phyloP scores from a whole-genome alignment of 129 eudicot genomes.

The Helichrysum umbraculigerum region DNA sequence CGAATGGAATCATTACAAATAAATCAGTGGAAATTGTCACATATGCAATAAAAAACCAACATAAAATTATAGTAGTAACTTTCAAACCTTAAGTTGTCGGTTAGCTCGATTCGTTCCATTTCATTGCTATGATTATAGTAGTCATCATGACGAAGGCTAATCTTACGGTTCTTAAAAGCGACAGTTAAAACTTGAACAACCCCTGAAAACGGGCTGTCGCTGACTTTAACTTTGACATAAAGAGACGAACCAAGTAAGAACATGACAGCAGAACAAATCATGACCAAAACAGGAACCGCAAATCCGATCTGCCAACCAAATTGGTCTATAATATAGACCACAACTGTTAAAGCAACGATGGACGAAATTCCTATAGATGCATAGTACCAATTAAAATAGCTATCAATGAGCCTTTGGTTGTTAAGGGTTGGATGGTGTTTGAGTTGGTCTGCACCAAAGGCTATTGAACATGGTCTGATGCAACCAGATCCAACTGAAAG shows the following conservation, averaged over 20 bases:
- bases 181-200: constrained; percentile 41
- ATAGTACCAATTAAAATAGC: constrained; percentile 69
- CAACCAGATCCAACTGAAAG: constrained; percentile 61
- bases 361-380: constrained; percentile 33
- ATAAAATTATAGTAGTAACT: background rate
- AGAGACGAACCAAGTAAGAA: constrained; percentile 46
- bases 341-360: constrained; percentile 32
- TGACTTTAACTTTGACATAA: constrained; percentile 39
- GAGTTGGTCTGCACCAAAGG: constrained; percentile 69
- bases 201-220: constrained; percentile 39
- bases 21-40: too few species aligned
- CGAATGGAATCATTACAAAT: too few species aligned
- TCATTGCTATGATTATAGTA: constrained; percentile 35
- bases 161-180: constrained; percentile 40
- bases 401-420: constrained; percentile 39
- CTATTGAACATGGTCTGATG: constrained; percentile 56
- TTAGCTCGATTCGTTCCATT: constrained; percentile 30
- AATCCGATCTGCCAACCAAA: constrained; percentile 64
- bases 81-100: constrained; percentile 37
- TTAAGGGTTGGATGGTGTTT: constrained; percentile 31
- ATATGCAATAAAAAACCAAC: background rate
- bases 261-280: constrained; percentile 39
- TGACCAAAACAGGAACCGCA: constrained; percentile 46
- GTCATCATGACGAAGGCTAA: constrained; percentile 25
- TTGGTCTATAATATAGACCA: constrained; percentile 57